Percentiles rank a stretch among this genome's conserved stretches.
phyloP scores from a whole-genome alignment of 495 filamentous ascomycete species.

The Annulohypoxylon nitens region DNA sequence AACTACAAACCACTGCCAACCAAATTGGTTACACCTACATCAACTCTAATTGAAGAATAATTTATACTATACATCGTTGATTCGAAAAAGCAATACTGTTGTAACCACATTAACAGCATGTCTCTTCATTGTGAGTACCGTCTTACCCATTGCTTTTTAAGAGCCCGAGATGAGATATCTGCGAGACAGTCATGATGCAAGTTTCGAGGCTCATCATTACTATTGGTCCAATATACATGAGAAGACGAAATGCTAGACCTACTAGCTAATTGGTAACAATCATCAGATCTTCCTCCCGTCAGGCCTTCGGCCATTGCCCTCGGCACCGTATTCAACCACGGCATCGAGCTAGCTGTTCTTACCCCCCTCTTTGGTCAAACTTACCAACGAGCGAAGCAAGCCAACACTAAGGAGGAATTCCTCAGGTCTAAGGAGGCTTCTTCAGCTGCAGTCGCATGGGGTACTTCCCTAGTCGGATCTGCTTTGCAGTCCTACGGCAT shows the following conservation, averaged over 20 bases:
- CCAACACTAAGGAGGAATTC: conserved; percentile 97
- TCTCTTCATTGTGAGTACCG: conserved; percentile 69
- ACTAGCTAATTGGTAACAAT: conserved; percentile 39
- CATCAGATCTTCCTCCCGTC: conserved; percentile 88
- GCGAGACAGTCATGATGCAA: neutral
- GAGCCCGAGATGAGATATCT: conserved; percentile 7
- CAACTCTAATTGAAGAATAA: neutral
- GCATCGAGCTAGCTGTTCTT: conserved; percentile 72
- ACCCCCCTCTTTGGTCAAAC: conserved; percentile 93
- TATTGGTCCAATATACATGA: neutral
- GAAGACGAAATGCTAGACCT: neutral
- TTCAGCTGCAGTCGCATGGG: conserved; percentile 88
- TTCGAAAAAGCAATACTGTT: conserved; percentile 5
- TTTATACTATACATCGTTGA: conserved; percentile 4
- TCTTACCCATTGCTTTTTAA: neutral
- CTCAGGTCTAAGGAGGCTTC: conserved; percentile 91
- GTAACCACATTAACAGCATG: conserved; percentile 58
- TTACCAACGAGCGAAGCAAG: conserved; percentile 90
- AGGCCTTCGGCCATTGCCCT: conserved; percentile 98
- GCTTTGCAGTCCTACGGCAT: conserved; percentile 94
- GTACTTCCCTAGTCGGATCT: conserved; percentile 88
- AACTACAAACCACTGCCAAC: conserved; percentile 11
- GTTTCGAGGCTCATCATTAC: neutral
- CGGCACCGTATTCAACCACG: conserved; percentile 95
- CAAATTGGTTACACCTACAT: conserved; percentile 21